phyloP scores from a whole-genome alignment of 1,284 basidiomycete genomes.

The Lentinula novae-zelandiae region DNA sequence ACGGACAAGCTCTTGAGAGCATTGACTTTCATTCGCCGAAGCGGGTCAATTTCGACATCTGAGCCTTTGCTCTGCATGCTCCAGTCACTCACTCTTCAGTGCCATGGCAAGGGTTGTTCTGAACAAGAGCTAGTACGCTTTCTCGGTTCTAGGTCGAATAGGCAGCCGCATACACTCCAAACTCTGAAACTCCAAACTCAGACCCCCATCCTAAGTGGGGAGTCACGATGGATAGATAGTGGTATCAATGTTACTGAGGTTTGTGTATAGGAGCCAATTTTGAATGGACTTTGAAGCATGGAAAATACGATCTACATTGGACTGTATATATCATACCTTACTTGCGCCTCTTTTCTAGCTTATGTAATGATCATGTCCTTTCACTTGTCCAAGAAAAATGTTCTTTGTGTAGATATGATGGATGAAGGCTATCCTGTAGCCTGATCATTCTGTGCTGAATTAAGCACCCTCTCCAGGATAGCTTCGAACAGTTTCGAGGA shows the following conservation, averaged over 20 bases:
- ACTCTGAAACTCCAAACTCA: background rate
- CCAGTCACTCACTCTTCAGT: conserved; percentile 26
- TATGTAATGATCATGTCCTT: no score
- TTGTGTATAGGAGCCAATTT: background rate
- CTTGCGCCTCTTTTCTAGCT: no score
- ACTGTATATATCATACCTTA: no score
- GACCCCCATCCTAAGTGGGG: background rate
- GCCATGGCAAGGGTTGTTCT: conserved; percentile 27
- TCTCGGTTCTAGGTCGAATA: conserved; percentile 24
- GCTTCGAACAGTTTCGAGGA: conserved; percentile 58
- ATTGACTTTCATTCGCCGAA: conserved; percentile 15
- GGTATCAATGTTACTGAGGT: background rate
- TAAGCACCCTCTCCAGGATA: conserved; percentile 43
- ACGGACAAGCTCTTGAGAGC: conserved; percentile 22
- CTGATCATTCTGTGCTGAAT: background rate
- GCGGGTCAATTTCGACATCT: background rate
- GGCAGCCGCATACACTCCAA: background rate
- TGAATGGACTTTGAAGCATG: background rate
- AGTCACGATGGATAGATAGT: background rate
- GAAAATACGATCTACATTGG: background rate
- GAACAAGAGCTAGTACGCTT: conserved; percentile 23
- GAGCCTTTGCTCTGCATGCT: conserved; percentile 21
- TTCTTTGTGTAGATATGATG: no score
- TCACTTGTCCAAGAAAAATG: no score
- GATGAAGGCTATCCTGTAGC: background rate